phyloP scores from a whole-genome alignment of 2,329 filamentous ascomycete species.

The Microdochium nivale region DNA sequence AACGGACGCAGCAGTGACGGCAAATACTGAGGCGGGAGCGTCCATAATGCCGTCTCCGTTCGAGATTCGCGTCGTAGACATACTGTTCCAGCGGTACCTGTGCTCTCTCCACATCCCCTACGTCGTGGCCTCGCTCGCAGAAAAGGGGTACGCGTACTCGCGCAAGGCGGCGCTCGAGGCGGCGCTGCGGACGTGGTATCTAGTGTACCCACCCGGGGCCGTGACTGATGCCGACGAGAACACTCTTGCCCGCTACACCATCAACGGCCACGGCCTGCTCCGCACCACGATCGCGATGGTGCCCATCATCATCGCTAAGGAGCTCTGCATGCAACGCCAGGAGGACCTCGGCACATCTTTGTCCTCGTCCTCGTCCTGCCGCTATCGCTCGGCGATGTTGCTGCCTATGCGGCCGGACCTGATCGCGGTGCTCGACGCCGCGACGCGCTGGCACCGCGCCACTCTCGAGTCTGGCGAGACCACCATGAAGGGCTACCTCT shows the following conservation, averaged over 20 bases:
- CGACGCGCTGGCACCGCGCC: slow-evolving; percentile 24
- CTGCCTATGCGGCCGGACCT: slow-evolving; percentile 18
- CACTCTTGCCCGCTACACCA: not conserved
- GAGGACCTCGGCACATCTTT: slow-evolving; percentile 20
- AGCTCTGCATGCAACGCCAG: slow-evolving; percentile 29
- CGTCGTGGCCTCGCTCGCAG: slow-evolving; percentile 26
- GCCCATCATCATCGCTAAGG: slow-evolving; percentile 26
- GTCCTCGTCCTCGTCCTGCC: not conserved
- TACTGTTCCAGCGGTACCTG: slow-evolving; percentile 45
- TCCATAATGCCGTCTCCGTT: slow-evolving; percentile 22
- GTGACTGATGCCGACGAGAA: slow-evolving; percentile 4
- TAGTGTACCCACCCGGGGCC: slow-evolving; percentile 29
- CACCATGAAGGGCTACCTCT: slow-evolving; percentile 43
- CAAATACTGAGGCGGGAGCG: not conserved
- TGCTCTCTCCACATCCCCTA: slow-evolving; percentile 47
- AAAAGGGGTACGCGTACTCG: slow-evolving; percentile 41
- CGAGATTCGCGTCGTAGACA: slow-evolving; percentile 34
- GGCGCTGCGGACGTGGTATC: slow-evolving; percentile 27
- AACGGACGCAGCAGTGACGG: not conserved
- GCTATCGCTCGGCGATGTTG: slow-evolving; percentile 19
- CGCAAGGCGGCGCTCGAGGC: slow-evolving; percentile 38
- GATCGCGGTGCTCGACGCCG: slow-evolving; percentile 29
- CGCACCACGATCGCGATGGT: not conserved
- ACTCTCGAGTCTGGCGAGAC: slow-evolving; percentile 41
- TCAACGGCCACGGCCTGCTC: not conserved